Evolutionary conservation across 139 green algal species (phyloP), one percentile per base, ranked within the genome.

Genomic region (Diplosphaera chodatii): DNA sequence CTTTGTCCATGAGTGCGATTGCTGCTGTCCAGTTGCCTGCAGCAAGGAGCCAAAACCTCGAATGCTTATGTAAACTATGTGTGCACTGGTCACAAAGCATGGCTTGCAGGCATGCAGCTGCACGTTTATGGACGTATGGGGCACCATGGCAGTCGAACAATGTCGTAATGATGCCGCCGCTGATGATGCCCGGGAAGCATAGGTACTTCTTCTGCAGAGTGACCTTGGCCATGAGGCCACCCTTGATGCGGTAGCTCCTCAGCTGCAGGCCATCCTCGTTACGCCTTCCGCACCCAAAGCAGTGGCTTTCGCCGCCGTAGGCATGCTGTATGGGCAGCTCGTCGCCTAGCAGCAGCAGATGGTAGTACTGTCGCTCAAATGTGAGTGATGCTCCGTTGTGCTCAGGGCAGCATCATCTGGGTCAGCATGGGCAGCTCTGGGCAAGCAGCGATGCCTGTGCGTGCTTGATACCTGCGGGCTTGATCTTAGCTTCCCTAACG

Each of bases 1-100:
- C 77, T 33, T 83, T 74, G 76, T 96, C 90, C 90, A 96, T 96
- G 4, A 96, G 79, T 0, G 86, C 78, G 4, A 94, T 86, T 2
- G 90, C 90, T 2, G 90, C 88, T 21, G 83, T 91, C 89, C 87
- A 93, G 75, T 91, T 87, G 34, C 79, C 84, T 59, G 48, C 48
- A 25, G 16, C 16, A 25, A n/a, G 3, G 37, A n/a, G n/a, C n/a
- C n/a, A n/a, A n/a, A n/a, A n/a, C n/a, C n/a, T n/a, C n/a, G n/a
- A n/a, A n/a, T n/a, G n/a, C n/a, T n/a, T n/a, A n/a, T n/a, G n/a
- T n/a, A n/a, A n/a, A n/a, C n/a, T n/a, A n/a, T n/a, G 48, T 18
- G 8, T 4, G 25, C 48, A 59, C 22, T 5, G 22, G 48, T 18
- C 22, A 59, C 48, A 18, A 10, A 5, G 37, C 37, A 48, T 48